A percentile compares a stretch with the other conserved stretches of the same genome.
Evolutionary conservation across 2,329 filamentous ascomycete genomes (phyloP).

Genomic region (Sarocladium strictum): DNA sequence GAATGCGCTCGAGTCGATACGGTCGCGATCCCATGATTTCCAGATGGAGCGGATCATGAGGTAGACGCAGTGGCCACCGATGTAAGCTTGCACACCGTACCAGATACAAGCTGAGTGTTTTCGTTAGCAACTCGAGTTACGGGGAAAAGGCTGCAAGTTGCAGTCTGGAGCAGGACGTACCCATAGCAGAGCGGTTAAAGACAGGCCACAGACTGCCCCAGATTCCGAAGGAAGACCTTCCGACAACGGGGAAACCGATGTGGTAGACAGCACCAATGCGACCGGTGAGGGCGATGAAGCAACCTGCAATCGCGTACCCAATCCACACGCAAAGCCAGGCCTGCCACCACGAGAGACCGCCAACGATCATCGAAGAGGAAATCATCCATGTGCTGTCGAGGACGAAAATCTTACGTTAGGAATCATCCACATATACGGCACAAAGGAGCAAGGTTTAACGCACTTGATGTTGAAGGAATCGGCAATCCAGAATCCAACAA

Average conservation of each 20-base stretch:
- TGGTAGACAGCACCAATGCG: slow-evolving; percentile 84
- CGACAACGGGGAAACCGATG: slow-evolving; percentile 80
- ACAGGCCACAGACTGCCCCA: slow-evolving; percentile 88
- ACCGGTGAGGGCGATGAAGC: slow-evolving; percentile 72
- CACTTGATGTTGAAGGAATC: slow-evolving; percentile 70
- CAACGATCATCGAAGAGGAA: slow-evolving; percentile 72
- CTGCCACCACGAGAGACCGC: slow-evolving; percentile 85
- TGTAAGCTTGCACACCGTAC: slow-evolving; percentile 83
- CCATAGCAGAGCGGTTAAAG: slow-evolving; percentile 80
- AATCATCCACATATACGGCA: no score
- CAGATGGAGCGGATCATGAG: slow-evolving; percentile 87
- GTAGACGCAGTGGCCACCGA: slow-evolving; percentile 78
- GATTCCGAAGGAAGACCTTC: slow-evolving; percentile 75
- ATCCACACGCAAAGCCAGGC: slow-evolving; percentile 85
- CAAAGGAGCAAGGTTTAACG: not conserved
- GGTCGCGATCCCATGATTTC: slow-evolving; percentile 55
- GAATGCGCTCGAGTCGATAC: slow-evolving; percentile 60
- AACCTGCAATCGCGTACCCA: slow-evolving; percentile 71
- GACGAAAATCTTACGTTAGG: no score
- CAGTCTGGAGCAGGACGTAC: slow-evolving; percentile 24
- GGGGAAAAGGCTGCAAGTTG: not conserved
- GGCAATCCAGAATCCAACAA: slow-evolving; percentile 81
- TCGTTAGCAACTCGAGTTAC: not conserved
- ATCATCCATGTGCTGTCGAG: slow-evolving; percentile 97
- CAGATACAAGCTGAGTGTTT: slow-evolving; percentile 60